A percentile compares a stretch with the other conserved stretches of the same genome.
phyloP scores from a whole-genome alignment of 768 basidiomycete species.

The Mycena kentingensis region DNA sequence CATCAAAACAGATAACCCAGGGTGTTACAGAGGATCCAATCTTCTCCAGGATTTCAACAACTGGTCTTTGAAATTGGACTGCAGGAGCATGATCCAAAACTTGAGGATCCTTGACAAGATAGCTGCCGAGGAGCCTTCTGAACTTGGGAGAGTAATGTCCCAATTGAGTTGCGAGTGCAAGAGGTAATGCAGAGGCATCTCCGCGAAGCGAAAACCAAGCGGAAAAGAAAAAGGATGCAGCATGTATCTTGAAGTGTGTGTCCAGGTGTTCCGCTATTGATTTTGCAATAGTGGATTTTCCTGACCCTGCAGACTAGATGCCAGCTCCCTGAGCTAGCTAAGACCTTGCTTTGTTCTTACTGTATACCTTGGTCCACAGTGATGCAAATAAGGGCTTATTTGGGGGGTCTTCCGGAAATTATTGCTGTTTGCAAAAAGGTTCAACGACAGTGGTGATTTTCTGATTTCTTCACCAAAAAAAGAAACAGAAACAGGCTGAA shows the following conservation, averaged over 20 bases:
- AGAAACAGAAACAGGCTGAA: no score
- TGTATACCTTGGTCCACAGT: no score
- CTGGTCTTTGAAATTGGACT: constrained; percentile 1
- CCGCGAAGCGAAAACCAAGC: neutral
- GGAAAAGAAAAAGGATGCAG: constrained; percentile 13
- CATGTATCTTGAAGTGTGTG: neutral
- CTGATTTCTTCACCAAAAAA: no score
- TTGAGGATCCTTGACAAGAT: neutral
- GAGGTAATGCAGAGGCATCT: neutral
- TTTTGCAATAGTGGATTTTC: constrained; percentile 12
- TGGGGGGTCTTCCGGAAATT: no score
- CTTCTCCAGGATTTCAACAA: neutral
- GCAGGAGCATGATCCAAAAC: neutral
- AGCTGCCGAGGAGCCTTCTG: neutral
- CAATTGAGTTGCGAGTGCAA: constrained; percentile 3
- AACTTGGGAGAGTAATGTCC: neutral
- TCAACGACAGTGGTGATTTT: no score
- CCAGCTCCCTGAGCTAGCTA: no score
- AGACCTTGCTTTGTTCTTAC: no score
- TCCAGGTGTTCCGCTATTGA: neutral
- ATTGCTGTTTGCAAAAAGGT: no score
- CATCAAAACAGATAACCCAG: constrained; percentile 1
- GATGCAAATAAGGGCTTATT: no score
- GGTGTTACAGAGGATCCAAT: neutral
- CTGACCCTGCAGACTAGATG: neutral